These are phyloP conservation scores for Cytospora piceicola DNA, from an alignment of 2,329 filamentous ascomycete genomes.

Conservation along the genomic window DNA sequence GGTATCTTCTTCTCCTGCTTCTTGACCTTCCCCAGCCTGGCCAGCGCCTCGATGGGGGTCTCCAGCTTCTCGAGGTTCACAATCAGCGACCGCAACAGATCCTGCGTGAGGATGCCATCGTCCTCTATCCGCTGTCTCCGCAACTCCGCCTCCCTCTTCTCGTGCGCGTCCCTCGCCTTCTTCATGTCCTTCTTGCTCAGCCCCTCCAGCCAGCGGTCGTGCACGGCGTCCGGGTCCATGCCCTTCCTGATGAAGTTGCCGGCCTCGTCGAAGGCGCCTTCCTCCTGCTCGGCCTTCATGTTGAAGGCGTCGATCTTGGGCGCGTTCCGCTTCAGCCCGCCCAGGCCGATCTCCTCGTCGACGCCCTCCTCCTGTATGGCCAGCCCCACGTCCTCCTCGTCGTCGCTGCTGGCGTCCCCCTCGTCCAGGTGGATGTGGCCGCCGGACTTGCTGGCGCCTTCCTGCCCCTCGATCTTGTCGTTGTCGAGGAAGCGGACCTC, in stretches of 20 bases:
- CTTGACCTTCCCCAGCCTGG: slow-evolving; percentile 69
- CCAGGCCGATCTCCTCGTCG: slow-evolving; percentile 88
- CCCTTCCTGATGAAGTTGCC: slow-evolving; percentile 94
- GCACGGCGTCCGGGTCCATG: slow-evolving; percentile 82
- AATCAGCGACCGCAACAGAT: slow-evolving; percentile 77
- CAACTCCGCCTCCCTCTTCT: slow-evolving; percentile 79
- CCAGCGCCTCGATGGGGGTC: slow-evolving; percentile 85
- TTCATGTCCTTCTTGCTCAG: slow-evolving; percentile 93
- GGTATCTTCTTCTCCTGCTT: slow-evolving; percentile 64
- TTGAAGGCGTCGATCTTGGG: slow-evolving; percentile 97
- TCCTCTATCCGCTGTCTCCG: slow-evolving; percentile 72
- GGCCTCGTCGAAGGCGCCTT: slow-evolving; percentile 86
- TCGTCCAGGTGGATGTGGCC: slow-evolving; percentile 69
- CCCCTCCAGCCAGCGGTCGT: slow-evolving; percentile 92
- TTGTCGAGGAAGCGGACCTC: slow-evolving; percentile 64
- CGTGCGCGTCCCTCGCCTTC: slow-evolving; percentile 82
- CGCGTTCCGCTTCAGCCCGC: slow-evolving; percentile 88
- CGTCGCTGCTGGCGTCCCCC: slow-evolving; percentile 55
- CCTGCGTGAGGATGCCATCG: slow-evolving; percentile 85
- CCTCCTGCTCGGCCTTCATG: slow-evolving; percentile 85
- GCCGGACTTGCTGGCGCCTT: slow-evolving; percentile 71
- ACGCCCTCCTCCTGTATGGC: slow-evolving; percentile 76
- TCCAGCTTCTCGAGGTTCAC: slow-evolving; percentile 75
- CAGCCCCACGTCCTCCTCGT: slow-evolving; percentile 73
- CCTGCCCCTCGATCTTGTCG: slow-evolving; percentile 77